Evolutionary conservation across 352 stramenopile genomes (phyloP).

Genomic region (Phytophthora uliginosa): DNA sequence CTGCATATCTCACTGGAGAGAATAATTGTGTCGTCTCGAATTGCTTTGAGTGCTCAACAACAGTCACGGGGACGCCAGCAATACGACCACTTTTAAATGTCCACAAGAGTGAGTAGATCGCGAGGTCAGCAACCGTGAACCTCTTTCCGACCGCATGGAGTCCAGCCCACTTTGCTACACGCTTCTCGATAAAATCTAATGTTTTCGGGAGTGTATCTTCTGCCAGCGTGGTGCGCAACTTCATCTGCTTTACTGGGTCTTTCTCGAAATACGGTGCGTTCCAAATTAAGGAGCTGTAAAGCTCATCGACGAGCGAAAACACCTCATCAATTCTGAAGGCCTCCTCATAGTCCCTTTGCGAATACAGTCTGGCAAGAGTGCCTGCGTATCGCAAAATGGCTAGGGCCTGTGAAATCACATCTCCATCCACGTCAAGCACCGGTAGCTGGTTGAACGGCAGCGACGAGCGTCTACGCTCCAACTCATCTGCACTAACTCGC

Average conservation of each 20-base stretch:
- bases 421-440: constrained; percentile 52
- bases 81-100: constrained; percentile 47
- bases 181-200: constrained; percentile 49
- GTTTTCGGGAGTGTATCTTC: constrained; percentile 51
- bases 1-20: constrained; percentile 72
- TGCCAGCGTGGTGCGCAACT: constrained; percentile 31
- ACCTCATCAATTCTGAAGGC: constrained; percentile 55
- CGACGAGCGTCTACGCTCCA: constrained; percentile 38
- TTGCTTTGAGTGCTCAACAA: constrained; percentile 59
- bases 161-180: constrained; percentile 40
- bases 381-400: constrained; percentile 75
- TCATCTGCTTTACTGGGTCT: constrained; percentile 35
- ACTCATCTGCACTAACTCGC: constrained; percentile 43
- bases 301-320: constrained; percentile 51
- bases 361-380: constrained; percentile 56
- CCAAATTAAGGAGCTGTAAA: constrained; percentile 43
- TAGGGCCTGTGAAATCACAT: constrained; percentile 54
- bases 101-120: constrained; percentile 55
- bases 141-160: constrained; percentile 36
- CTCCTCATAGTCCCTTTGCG: constrained; percentile 34
- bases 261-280: constrained; percentile 43
- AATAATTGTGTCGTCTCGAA: constrained; percentile 83
- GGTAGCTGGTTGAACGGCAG: constrained; percentile 59
- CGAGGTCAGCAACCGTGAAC: constrained; percentile 63
- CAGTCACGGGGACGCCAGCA: constrained; percentile 34